Evolutionary conservation across 2,329 filamentous ascomycete genomes (phyloP).

Genomic region (Penicillium sp.): DNA sequence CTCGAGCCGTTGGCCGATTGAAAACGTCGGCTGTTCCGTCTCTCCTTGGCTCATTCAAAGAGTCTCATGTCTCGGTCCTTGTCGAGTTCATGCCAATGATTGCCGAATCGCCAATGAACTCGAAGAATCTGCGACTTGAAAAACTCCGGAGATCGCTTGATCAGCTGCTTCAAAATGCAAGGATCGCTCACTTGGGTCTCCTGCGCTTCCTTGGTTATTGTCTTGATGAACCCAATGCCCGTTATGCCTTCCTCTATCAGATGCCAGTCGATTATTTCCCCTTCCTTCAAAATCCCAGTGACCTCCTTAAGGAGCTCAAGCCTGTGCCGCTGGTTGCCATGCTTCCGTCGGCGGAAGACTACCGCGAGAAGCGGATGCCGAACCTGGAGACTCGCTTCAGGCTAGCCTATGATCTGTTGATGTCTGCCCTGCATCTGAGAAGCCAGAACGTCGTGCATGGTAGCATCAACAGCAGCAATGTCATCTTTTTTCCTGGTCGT

Average conservation of each 20-base stretch:
- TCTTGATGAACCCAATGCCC: constrained; percentile 53
- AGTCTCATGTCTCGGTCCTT: constrained; percentile 37
- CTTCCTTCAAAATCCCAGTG: constrained; percentile 39
- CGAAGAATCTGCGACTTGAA: constrained; percentile 27
- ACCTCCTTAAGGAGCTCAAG: constrained; percentile 34
- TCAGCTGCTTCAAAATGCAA: constrained; percentile 39
- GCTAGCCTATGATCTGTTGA: constrained; percentile 55
- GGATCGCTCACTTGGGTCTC: constrained; percentile 40
- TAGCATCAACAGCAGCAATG: constrained; percentile 61
- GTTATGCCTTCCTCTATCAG: constrained; percentile 58
- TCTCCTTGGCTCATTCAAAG: constrained; percentile 29
- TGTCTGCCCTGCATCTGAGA: constrained; percentile 54
- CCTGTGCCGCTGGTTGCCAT: constrained; percentile 42
- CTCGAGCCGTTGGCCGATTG: constrained; percentile 39
- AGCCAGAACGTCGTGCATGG: constrained; percentile 55
- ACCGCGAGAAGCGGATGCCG: constrained; percentile 40
- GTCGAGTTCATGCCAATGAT: constrained; percentile 43
- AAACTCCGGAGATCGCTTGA: constrained; percentile 37
- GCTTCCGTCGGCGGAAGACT: constrained; percentile 40
- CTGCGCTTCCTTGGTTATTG: constrained; percentile 49
- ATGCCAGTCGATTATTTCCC: constrained; percentile 49
- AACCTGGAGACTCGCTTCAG: constrained; percentile 59
- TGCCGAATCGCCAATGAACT: constrained; percentile 29
- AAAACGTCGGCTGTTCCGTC: constrained; percentile 35
- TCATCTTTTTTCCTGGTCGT: constrained; percentile 51